Conservation (phyloP, 352 stramenopile species). For the Thalassiosira mediterranea region DNA sequence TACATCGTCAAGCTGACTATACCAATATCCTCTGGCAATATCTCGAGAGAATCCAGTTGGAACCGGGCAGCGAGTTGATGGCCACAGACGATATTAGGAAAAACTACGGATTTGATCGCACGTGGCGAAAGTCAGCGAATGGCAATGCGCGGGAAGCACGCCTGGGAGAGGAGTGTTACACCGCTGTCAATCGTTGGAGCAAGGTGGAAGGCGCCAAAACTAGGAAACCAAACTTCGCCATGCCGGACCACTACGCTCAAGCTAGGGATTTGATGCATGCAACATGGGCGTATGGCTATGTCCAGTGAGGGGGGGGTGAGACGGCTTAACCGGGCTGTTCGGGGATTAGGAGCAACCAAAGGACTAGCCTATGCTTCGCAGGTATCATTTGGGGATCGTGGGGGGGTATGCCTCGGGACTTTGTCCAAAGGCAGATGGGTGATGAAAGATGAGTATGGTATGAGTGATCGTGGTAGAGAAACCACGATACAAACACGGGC, state of each 20-base stretch:
- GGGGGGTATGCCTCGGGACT: too few relatives aligned
- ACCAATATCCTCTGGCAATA: slow-evolving; percentile 15
- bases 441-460: too few relatives aligned
- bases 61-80: not conserved
- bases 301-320: slow-evolving; percentile 13
- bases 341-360: too few relatives aligned
- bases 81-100: slow-evolving; percentile 4
- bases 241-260: slow-evolving; percentile 24
- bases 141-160: slow-evolving; percentile 4
- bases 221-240: slow-evolving; percentile 1
- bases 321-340: slow-evolving; percentile 11
- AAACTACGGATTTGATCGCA: slow-evolving; percentile 10
- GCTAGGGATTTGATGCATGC: slow-evolving; percentile 21
- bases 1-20: slow-evolving; percentile 2
- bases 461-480: too few relatives aligned
- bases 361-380: too few relatives aligned
- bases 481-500: too few relatives aligned
- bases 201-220: slow-evolving; percentile 11
- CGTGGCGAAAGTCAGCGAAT: slow-evolving; percentile 14
- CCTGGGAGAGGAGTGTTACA: slow-evolving; percentile 5
- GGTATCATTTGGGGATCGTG: too few relatives aligned
- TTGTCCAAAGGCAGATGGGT: too few relatives aligned
- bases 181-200: slow-evolving; percentile 35
- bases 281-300: slow-evolving; percentile 23
- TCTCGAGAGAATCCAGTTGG: slow-evolving; percentile 11